Percentiles rank a stretch among this genome's conserved stretches.
Conservation (phyloP, 108 stramenopile species). For the Cyclotella kingstonii region DNA sequence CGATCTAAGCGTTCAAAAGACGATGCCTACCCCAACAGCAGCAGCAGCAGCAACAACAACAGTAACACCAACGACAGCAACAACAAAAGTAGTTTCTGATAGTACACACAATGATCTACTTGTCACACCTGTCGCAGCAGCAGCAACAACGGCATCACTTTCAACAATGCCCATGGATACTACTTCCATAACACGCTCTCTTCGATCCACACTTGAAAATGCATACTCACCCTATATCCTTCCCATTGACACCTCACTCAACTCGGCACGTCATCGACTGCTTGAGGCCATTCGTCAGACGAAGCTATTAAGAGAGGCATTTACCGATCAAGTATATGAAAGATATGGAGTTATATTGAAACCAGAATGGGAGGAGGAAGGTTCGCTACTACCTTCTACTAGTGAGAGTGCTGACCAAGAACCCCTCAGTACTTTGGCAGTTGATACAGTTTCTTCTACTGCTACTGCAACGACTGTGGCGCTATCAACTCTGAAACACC, state of each 20-base stretch:
- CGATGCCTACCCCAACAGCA: neutral
- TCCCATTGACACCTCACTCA: constrained; percentile 57
- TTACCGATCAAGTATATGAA: constrained; percentile 75
- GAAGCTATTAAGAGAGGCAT: constrained; percentile 57
- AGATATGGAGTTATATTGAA: constrained; percentile 65
- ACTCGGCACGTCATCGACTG: constrained; percentile 62
- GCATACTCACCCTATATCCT: constrained; percentile 57
- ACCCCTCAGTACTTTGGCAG: neutral
- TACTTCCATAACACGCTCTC: neutral
- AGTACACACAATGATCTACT: neutral
- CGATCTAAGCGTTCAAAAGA: neutral
- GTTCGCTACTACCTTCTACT: neutral
- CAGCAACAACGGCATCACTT: neutral
- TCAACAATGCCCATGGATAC: neutral
- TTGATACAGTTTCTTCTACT: no score
- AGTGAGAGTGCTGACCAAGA: neutral
- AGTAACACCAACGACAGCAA: neutral
- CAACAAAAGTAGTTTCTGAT: neutral
- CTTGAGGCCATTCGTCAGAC: constrained; percentile 72
- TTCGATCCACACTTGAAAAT: constrained; percentile 27
- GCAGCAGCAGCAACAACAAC: neutral
- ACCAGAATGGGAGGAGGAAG: constrained; percentile 42
- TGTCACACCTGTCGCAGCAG: neutral
- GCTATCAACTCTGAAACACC: no score
- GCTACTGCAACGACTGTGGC: no score